Evolutionary conservation across 768 basidiomycete species (phyloP), one percentile per base, ranked within the genome.

Genomic region (Gautieria morchelliformis): DNA sequence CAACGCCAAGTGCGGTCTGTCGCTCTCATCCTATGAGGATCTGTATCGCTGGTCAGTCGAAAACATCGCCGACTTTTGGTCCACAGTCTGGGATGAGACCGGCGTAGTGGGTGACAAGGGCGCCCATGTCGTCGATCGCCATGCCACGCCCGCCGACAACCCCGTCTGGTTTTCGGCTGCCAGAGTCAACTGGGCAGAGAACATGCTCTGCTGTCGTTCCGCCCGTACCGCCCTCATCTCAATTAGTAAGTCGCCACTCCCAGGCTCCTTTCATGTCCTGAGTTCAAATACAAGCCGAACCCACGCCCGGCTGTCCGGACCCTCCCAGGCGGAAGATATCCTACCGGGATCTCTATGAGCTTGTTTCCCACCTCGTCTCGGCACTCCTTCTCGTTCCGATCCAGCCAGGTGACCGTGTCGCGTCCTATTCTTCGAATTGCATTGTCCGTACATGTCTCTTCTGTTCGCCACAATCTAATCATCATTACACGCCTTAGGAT

Each of bases 151-250:
- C 6, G 71, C 78, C 5, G 71, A 71, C 8, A 89, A 88, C 68
- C 86, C 88, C 37, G 56, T 74, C 8, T 90, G 89, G 88, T 90
- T 89, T 69, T 63, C 69, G 27, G 77, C 80, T 52, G 82, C 87
- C 4, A 73, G 69, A 33, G 68, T 90, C 47, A 89, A 89, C 65
- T 90, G 84, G 82, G 86, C 89, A 20, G 87, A 91, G 72, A 89
- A 90, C 64, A 84, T 89, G 79, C 72, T 90, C 39, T 71, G 72
- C 30, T 77, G 74, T 65, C 80, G 83, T 59, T 78, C 80, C 10
- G 66, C 72, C 30, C 70, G 76, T 56, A 64, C 78, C 4, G 87
- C 89, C 1, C 73, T 90, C 59, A 76, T 89, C 51, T 82, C 87
- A 75, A 76, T 79, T 61, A 82, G 85, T 87, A 67, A 58, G 80